Conservation (phyloP, 768 basidiomycete genomes). For the Tylopilus felleus region DNA sequence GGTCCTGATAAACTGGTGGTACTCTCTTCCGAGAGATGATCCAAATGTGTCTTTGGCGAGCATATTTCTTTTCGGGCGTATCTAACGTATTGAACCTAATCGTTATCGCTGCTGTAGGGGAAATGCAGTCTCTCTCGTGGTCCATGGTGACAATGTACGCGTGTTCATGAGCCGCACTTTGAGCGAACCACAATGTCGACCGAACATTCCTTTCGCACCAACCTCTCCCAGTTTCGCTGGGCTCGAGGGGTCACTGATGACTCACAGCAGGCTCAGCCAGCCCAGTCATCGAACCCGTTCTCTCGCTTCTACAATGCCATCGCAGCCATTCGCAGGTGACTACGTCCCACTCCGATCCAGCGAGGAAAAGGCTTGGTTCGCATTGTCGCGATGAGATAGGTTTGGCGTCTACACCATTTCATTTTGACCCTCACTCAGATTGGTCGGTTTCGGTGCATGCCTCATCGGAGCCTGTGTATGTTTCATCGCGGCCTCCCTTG, state of each 20-base stretch:
- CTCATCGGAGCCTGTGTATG: slow-evolving; percentile 88
- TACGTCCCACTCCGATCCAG: slow-evolving; percentile 90
- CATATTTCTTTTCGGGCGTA: background rate
- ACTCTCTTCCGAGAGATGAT: slow-evolving; percentile 81
- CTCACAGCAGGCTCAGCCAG: slow-evolving; percentile 46
- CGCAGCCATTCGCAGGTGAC: slow-evolving; percentile 72
- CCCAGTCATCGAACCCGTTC: slow-evolving; percentile 58
- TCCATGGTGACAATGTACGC: slow-evolving; percentile 4
- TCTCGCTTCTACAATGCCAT: slow-evolving; percentile 84
- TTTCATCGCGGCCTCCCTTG: slow-evolving; percentile 81
- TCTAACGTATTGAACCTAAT: background rate
- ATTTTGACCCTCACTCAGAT: slow-evolving; percentile 38
- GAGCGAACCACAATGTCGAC: slow-evolving; percentile 14
- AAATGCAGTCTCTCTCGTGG: too few relatives aligned
- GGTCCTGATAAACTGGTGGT: slow-evolving; percentile 56
- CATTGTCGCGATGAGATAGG: slow-evolving; percentile 92
- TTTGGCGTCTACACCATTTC: slow-evolving; percentile 18
- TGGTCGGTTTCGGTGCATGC: slow-evolving; percentile 89
- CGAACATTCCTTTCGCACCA: slow-evolving; percentile 70
- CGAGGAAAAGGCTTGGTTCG: slow-evolving; percentile 96
- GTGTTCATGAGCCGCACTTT: background rate
- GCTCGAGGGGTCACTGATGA: slow-evolving; percentile 69
- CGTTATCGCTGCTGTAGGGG: too few relatives aligned
- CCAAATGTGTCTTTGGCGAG: slow-evolving; percentile 79
- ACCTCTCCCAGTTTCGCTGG: slow-evolving; percentile 87